These are phyloP conservation scores for Xerocomellus chrysenteron DNA, from an alignment of 768 basidiomycete species.

Conservation along the genomic window DNA sequence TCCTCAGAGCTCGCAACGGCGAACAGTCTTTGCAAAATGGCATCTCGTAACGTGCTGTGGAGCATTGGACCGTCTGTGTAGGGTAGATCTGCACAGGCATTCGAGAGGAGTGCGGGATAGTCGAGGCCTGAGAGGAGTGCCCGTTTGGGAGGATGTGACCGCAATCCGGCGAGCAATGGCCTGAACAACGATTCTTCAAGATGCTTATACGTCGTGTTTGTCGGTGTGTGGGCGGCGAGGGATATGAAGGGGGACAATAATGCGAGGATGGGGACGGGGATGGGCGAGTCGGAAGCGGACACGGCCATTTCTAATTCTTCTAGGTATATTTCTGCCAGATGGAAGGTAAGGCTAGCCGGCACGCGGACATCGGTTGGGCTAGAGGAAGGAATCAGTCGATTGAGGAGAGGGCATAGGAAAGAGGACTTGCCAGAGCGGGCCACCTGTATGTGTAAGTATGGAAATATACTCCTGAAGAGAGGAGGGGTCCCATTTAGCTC, in stretches of 20 bases:
- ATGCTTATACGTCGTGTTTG: constrained; percentile 67
- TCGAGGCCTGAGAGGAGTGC: constrained; percentile 31
- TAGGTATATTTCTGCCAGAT: constrained; percentile 86
- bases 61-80: constrained; percentile 38
- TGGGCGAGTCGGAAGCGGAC: constrained; percentile 24
- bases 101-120: constrained; percentile 48
- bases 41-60: constrained; percentile 44
- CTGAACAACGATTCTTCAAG: constrained; percentile 65
- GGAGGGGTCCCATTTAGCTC: constrained; percentile 62
- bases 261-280: constrained; percentile 49
- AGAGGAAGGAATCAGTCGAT: constrained; percentile 8
- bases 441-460: constrained; percentile 65
- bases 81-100: constrained; percentile 51
- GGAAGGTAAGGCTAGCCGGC: constrained; percentile 77
- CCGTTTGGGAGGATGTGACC: constrained; percentile 47
- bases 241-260: constrained; percentile 69
- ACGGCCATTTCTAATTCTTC: constrained; percentile 82
- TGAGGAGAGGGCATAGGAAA: not conserved
- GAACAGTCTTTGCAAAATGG: constrained; percentile 64
- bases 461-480: constrained; percentile 61
- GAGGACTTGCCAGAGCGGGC: constrained; percentile 73
- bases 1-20: constrained; percentile 69
- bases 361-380: constrained; percentile 73
- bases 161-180: constrained; percentile 64
- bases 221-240: constrained; percentile 67